Evolutionary conservation across 768 basidiomycete genomes (phyloP), one percentile per base, ranked within the genome.

Genomic region (Leccinum rimulosum): DNA sequence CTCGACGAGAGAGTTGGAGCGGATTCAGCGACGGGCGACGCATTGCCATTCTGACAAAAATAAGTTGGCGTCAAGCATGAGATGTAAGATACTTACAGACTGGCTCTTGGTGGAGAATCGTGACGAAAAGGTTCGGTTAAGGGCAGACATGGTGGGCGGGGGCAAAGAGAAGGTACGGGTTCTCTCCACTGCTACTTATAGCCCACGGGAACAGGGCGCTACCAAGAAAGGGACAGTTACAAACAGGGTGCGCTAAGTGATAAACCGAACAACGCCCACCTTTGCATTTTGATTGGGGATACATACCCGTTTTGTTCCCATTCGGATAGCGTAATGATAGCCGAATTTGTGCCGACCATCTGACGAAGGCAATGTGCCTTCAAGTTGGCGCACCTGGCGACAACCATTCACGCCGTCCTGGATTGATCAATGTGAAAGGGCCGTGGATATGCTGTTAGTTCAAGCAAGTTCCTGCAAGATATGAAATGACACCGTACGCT

Each of bases 51-150:
- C 55, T 59, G n/a, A 54, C 19, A 15, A 19, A 19, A 9, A 19
- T 40, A 15, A 52, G 7, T 38, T 27, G 55, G 33, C 4, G 28
- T 6, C 5, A 19, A 31, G 33, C 7, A 4, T 30, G 38, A 5
- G 14, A 27, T 27, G 49, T 31, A 54, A 17, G 1, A 8, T 6
- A 57, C 73, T 57, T 50, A 74, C 73, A 6, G 64, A 45, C 30
- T 71, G 67, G 48, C 63, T 65, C 61, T 55, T 74, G 40, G 61
- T 51, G 7, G 71, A 68, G 55, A 73, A 71, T 15, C 72, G 72
- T 3, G 68, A 64, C 0, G 73, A 73, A 52, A 73, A 54, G 25
- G 71, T 50, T 62, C 73, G 64, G 57, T 45, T 70, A 57, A 73
- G 61, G 17, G 63, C n/a, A 36, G 72, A 68, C 72, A 73, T 73